These are phyloP conservation scores for Pleurotus djamor DNA, from an alignment of 768 basidiomycete genomes.

Conservation along the genomic window DNA sequence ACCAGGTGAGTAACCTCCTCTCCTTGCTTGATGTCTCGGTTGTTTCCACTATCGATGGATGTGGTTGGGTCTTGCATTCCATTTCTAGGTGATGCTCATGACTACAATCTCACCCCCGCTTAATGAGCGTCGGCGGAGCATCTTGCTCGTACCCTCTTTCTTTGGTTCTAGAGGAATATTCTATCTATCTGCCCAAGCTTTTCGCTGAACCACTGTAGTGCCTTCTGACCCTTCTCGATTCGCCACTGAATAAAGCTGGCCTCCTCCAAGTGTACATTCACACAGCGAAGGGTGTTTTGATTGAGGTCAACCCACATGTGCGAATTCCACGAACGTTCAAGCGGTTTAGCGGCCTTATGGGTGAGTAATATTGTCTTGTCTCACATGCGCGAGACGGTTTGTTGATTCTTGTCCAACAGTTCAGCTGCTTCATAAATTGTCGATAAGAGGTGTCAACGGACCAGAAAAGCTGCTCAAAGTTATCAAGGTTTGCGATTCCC, in stretches of 20 bases:
- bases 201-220: constrained; percentile 54
- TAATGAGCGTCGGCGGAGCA: no score
- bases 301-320: constrained; percentile 98
- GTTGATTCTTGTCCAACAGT: constrained; percentile 45
- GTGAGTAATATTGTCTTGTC: constrained; percentile 38
- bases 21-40: not conserved
- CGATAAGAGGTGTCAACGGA: constrained; percentile 94
- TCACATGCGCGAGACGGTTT: not conserved
- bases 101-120: not conserved
- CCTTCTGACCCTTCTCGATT: constrained; percentile 92
- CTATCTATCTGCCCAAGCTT: not conserved
- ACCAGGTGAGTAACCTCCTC: constrained; percentile 64
- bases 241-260: constrained; percentile 97
- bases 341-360: constrained; percentile 98
- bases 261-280: constrained; percentile 97
- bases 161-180: not conserved
- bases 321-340: constrained; percentile 98
- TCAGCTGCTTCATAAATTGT: constrained; percentile 94
- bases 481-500: constrained; percentile 83
- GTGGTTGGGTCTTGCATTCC: not conserved
- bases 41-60: constrained; percentile 6
- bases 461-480: constrained; percentile 97
- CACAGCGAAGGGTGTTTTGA: constrained; percentile 92
- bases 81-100: not conserved
- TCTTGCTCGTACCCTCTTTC: not conserved